phyloP scores from a whole-genome alignment of 192 early-diverging fungal genomes.

The Coemansia sp. region DNA sequence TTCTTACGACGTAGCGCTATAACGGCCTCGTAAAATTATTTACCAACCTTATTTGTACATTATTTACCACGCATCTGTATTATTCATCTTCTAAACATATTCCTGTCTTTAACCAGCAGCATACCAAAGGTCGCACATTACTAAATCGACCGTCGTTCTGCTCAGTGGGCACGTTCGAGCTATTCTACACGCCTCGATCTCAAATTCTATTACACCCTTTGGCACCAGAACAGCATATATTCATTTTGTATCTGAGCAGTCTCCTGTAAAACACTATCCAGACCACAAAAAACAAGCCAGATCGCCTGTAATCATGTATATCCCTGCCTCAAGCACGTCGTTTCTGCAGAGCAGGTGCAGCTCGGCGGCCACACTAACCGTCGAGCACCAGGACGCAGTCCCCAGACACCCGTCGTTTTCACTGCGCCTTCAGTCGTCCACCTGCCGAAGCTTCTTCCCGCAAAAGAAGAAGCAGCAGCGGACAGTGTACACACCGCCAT shows the following conservation, averaged over 20 bases:
- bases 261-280: neutral
- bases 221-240: neutral
- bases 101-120: neutral
- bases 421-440: conserved; percentile 6
- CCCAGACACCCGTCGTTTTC: neutral
- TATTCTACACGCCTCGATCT: neutral
- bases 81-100: neutral
- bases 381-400: neutral
- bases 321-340: conserved; percentile 33
- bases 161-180: neutral
- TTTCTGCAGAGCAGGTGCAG: conserved; percentile 13
- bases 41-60: neutral
- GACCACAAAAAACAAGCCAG: neutral
- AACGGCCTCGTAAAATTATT: neutral
- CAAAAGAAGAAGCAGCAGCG: conserved; percentile 20
- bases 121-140: too few species aligned
- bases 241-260: neutral
- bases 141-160: neutral
- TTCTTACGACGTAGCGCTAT: neutral
- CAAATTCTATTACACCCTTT: neutral
- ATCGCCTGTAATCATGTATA: conserved; percentile 31
- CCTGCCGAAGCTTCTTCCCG: conserved; percentile 13
- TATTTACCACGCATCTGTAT: conserved; percentile 7
- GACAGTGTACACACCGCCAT: conserved; percentile 19
- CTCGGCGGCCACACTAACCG: neutral